Base-by-base conservation (phyloP, 345 rosid species). In the Physaria fendleri region DNA sequence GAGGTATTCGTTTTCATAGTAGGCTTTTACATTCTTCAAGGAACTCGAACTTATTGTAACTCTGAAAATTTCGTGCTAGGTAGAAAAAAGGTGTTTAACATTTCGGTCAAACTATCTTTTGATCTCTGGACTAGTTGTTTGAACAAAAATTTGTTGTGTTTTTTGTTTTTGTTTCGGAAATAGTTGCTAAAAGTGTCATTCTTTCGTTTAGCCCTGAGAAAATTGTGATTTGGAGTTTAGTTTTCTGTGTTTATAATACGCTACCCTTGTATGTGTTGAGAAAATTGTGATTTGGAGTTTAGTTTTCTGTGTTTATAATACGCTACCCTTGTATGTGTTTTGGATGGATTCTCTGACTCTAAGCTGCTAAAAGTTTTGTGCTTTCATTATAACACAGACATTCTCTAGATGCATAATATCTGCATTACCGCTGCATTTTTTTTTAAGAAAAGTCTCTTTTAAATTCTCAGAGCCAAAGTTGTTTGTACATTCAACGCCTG, bases 291-390 rank as follows among this genome's bases (percentile, higher is more conserved):
- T n/a, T n/a, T n/a, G n/a, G n/a, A n/a, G n/a, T n/a, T n/a, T n/a
- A n/a, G 28, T 12, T 18, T 30, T 18, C 4, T 4, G 18, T 11
- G 15, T 51, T 33, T 2, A 13, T 4, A 14, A 27, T 49, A 16
- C 23, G 0, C 11, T 34, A 12, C 14, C 5, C 39, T 34, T 33
- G 38, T n/a, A 0, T 34, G 15, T 6, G 7, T 51, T 45, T 23
- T 54, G 38, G 17, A 45, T 43, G 33, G 24, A 40, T 12, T 52
- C 50, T 63, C n/a, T 50, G 28, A 64, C 50, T 63, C n/a, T 50
- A 21, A 64, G 21, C 53, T 30, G 14, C 62, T 25, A 13, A 44
- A 43, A 33, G 55, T 44, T 20, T 24, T 44, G 46, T 54, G 55
- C 27, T 61, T 64, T 54, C 21, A 2, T 43, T 25, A 7, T 1